Evolutionary conservation across 2,329 filamentous ascomycete species (phyloP).

Genomic region (Emergomyces orientalis): DNA sequence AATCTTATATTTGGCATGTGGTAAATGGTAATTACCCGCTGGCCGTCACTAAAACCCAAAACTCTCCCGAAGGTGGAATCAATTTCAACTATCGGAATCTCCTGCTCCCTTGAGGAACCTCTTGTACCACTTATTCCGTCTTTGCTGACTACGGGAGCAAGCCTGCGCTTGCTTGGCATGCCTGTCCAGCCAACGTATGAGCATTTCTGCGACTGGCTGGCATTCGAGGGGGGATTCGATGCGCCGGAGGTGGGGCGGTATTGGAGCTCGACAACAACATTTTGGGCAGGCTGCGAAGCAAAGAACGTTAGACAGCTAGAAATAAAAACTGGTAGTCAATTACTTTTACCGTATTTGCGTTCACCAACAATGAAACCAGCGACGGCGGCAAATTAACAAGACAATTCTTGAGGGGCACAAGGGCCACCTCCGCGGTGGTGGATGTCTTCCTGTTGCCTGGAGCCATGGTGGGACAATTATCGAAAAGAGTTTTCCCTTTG

Average conservation of each 20-base stretch:
- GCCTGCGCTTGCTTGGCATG: slow-evolving; percentile 84
- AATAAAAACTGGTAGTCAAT: not conserved
- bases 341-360: slow-evolving; percentile 74
- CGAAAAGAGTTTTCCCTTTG: slow-evolving; percentile 10
- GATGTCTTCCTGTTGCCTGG: slow-evolving; percentile 41
- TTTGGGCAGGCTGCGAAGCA: slow-evolving; percentile 66
- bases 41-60: slow-evolving; percentile 68
- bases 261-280: slow-evolving; percentile 87
- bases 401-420: slow-evolving; percentile 86
- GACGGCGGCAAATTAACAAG: slow-evolving; percentile 84
- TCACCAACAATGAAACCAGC: slow-evolving; percentile 74
- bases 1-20: not conserved
- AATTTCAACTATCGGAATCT: slow-evolving; percentile 69
- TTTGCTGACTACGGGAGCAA: slow-evolving; percentile 61
- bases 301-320: not conserved
- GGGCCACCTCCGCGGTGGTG: slow-evolving; percentile 69
- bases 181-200: slow-evolving; percentile 94
- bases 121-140: slow-evolving; percentile 59
- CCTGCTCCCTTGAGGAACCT: slow-evolving; percentile 59
- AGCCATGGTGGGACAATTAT: slow-evolving; percentile 28
- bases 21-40: slow-evolving; percentile 52
- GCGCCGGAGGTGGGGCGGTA: slow-evolving; percentile 54
- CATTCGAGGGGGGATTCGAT: slow-evolving; percentile 36
- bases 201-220: slow-evolving; percentile 51
- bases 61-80: slow-evolving; percentile 74